phyloP scores from a whole-genome alignment of 306 rosid genomes.

The Coriaria nepalensis region DNA sequence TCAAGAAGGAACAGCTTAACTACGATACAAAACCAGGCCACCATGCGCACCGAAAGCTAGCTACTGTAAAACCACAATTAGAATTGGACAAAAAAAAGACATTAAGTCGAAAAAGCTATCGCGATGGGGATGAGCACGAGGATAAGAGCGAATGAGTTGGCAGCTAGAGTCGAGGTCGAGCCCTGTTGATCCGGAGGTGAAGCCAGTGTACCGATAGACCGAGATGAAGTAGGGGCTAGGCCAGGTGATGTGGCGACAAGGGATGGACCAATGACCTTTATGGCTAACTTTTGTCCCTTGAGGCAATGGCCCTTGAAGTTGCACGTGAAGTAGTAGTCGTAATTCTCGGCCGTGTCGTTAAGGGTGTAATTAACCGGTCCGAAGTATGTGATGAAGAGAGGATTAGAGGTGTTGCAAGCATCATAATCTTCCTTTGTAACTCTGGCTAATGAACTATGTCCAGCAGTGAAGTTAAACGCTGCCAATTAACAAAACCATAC shows the following conservation, averaged over 20 bases:
- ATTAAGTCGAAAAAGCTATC: too few relatives aligned
- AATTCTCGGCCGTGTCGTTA: background rate
- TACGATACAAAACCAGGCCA: too few relatives aligned
- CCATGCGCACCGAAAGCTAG: too few relatives aligned
- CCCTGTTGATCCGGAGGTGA: too few relatives aligned
- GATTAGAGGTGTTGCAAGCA: slow-evolving; percentile 1
- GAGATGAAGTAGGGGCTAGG: background rate
- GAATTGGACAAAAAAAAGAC: too few relatives aligned
- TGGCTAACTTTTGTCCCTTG: slow-evolving; percentile 13
- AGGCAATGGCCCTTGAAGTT: slow-evolving; percentile 1
- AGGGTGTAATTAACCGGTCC: slow-evolving; percentile 17
- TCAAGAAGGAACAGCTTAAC: too few relatives aligned
- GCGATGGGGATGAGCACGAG: too few relatives aligned
- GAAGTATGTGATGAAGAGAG: background rate
- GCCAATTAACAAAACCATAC: background rate
- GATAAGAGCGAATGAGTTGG: too few relatives aligned
- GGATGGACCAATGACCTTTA: background rate
- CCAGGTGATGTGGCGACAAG: background rate
- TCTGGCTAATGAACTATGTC: slow-evolving; percentile 6
- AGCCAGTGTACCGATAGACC: too few relatives aligned
- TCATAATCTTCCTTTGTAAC: slow-evolving; percentile 6
- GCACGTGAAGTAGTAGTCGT: slow-evolving; percentile 11
- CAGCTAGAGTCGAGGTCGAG: too few relatives aligned
- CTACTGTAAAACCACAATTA: too few relatives aligned
- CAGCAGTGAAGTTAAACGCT: slow-evolving; percentile 4